Evolutionary conservation across 129 eudicot genomes (phyloP).

Genomic region (Erigeron canadensis): DNA sequence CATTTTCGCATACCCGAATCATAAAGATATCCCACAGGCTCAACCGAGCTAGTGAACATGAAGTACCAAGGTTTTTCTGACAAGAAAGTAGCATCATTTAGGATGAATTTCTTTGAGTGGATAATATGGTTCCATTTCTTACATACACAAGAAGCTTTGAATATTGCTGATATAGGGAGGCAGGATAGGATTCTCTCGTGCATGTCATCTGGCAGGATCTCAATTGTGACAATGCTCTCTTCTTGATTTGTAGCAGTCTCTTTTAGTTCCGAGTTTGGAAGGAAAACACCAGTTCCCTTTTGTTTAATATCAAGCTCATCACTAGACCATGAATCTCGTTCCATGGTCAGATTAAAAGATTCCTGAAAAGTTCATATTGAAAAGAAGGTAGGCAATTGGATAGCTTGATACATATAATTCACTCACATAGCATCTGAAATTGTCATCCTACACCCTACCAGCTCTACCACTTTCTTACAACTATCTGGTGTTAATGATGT

Average conservation of each 20-base stretch:
- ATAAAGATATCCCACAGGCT: constrained; percentile 38
- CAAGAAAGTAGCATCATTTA: constrained; percentile 5
- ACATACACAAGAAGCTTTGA: constrained; percentile 45
- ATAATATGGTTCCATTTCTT: constrained; percentile 47
- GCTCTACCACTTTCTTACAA: not conserved
- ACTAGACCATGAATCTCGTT: constrained; percentile 42
- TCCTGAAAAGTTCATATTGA: constrained; percentile 30
- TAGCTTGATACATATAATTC: not conserved
- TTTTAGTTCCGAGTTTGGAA: constrained; percentile 19
- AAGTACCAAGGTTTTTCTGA: constrained; percentile 51
- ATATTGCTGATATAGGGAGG: constrained; percentile 41
- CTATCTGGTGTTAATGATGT: not conserved
- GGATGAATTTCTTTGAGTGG: constrained; percentile 38
- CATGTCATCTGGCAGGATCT: constrained; percentile 47
- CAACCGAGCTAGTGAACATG: constrained; percentile 45
- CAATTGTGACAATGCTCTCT: constrained; percentile 26
- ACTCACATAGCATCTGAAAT: not conserved
- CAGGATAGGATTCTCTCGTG: constrained; percentile 41
- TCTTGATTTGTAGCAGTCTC: constrained; percentile 23
- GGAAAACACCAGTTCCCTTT: constrained; percentile 40
- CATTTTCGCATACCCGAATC: constrained; percentile 44
- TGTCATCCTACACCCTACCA: not conserved
- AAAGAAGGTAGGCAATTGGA: not conserved
- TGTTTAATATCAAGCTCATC: constrained; percentile 25
- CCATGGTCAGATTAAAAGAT: constrained; percentile 18